Percentiles rank a stretch among this genome's conserved stretches.
Conservation (phyloP, 805 yeast species). For the Candida koratica region DNA sequence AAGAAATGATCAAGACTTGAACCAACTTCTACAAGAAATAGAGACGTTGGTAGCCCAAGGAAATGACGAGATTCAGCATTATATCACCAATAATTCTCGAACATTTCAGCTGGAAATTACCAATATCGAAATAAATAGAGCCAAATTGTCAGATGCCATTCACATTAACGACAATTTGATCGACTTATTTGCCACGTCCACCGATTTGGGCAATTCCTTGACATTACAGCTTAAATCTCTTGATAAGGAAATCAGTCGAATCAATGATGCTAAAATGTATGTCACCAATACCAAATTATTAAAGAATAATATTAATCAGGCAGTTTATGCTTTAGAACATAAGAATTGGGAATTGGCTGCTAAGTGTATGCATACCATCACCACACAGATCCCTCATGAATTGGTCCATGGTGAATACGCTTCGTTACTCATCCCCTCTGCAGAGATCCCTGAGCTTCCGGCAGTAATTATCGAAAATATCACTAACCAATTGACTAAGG, state of each 20-base stretch:
- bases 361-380: constrained; percentile 46
- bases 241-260: constrained; percentile 66
- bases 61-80: constrained; percentile 26
- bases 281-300: constrained; percentile 64
- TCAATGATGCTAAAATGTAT: constrained; percentile 56
- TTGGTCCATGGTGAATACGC: constrained; percentile 66
- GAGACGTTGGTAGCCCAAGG: constrained; percentile 23
- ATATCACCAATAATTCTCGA: constrained; percentile 22
- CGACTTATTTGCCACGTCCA: constrained; percentile 54
- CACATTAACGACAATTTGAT: constrained; percentile 54
- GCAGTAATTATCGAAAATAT: constrained; percentile 51
- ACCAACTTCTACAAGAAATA: constrained; percentile 23
- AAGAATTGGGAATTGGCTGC: constrained; percentile 80
- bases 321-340: constrained; percentile 63
- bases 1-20: constrained; percentile 27
- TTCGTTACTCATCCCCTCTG: constrained; percentile 75
- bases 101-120: constrained; percentile 36
- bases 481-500: constrained; percentile 51
- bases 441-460: constrained; percentile 82
- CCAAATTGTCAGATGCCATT: constrained; percentile 60
- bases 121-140: constrained; percentile 56
- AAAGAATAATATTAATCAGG: constrained; percentile 60
- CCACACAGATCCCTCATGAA: constrained; percentile 46
- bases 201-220: constrained; percentile 60
- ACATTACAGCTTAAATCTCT: constrained; percentile 66